Evolutionary conservation across 257 asterid species (phyloP).

Genomic region (Plectranthus barbatus): DNA sequence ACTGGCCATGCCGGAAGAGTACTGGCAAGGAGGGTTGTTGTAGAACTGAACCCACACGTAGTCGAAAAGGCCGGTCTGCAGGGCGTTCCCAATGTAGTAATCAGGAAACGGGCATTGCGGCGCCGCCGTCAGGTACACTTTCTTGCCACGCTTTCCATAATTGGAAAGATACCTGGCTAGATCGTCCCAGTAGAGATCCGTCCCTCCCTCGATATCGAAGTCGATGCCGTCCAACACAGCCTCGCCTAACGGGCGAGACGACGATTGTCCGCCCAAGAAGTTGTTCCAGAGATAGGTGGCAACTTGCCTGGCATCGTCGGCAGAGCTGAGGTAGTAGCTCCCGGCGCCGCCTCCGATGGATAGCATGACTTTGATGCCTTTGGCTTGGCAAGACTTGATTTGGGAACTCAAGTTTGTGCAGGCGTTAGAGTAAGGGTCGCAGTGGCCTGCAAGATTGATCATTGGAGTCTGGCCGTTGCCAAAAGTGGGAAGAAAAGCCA

Average conservation of each 20-base stretch:
- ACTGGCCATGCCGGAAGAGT: neutral
- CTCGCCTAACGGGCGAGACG: slow-evolving; percentile 20
- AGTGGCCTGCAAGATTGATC: slow-evolving; percentile 22
- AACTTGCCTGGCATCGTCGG: slow-evolving; percentile 12
- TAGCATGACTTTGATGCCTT: slow-evolving; percentile 26
- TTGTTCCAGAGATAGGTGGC: slow-evolving; percentile 16
- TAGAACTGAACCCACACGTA: slow-evolving; percentile 20
- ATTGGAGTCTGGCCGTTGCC: slow-evolving; percentile 33
- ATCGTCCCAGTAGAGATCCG: slow-evolving; percentile 27
- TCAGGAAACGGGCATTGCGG: slow-evolving; percentile 53
- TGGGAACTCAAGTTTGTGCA: slow-evolving; percentile 20
- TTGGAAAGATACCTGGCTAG: slow-evolving; percentile 20
- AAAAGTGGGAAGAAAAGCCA: slow-evolving; percentile 35
- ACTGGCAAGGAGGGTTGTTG: slow-evolving; percentile 16
- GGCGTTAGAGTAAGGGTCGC: slow-evolving; percentile 15
- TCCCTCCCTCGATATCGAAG: slow-evolving; percentile 35
- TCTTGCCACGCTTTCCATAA: slow-evolving; percentile 25
- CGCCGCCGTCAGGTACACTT: slow-evolving; percentile 44
- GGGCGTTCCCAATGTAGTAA: slow-evolving; percentile 22
- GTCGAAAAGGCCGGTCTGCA: slow-evolving; percentile 33
- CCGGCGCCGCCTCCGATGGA: slow-evolving; percentile 29
- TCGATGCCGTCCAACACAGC: slow-evolving; percentile 32
- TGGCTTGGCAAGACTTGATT: slow-evolving; percentile 25
- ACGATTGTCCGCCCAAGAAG: slow-evolving; percentile 1
- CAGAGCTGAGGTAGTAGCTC: slow-evolving; percentile 26